Evolutionary conservation across 1,139 yeast genomes (phyloP), one percentile per base, ranked within the genome.

Genomic region (Protomyces lactucae-debilis): DNA sequence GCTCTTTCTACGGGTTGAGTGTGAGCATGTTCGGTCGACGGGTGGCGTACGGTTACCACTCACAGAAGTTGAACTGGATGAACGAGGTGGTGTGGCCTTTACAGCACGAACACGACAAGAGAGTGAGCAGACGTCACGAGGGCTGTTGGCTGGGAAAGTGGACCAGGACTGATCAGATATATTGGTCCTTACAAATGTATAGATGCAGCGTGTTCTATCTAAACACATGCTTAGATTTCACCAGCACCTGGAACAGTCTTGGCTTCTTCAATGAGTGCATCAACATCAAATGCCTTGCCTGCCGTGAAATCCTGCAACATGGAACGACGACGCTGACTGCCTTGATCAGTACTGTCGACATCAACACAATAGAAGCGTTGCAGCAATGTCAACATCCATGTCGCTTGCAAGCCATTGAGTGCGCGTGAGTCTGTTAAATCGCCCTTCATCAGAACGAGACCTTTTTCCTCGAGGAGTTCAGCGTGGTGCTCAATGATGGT

Each of bases 401-500:
- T 96, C 0, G 96, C 89, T 68, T 88, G 92, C 55, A 85, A 87
- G 51, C 76, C 79, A 68, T 85, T 72, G 3, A 85, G 74, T 37
- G 89, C 77, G 39, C 85, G 79, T 14, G 90, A 93, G 65, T 79
- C 78, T 72, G 92, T 97, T 8, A 91, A 85, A 35, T 81, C 82
- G 0, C 98, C 97, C 71, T 91, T 91, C 96, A 92, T 89, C 70
- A 95, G 79, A 0, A 89, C 92, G 3, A 89, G 67, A 0, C 80
- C 85, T 70, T 88, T 86, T 21, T 81, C 80, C 0, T 81, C 79
- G 4, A 80, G 78, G 64, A 93, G 77, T 65, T 95, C 97, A 64
- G 86, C 84, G 76, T 93, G 98, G 80, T 93, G 88, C 75, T 85
- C 84, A 68, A 93, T 78, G 0, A 96, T 88, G 0, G 98, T 91